Conservation (phyloP, 495 filamentous ascomycete species). For the Margaritispora aquatica region DNA sequence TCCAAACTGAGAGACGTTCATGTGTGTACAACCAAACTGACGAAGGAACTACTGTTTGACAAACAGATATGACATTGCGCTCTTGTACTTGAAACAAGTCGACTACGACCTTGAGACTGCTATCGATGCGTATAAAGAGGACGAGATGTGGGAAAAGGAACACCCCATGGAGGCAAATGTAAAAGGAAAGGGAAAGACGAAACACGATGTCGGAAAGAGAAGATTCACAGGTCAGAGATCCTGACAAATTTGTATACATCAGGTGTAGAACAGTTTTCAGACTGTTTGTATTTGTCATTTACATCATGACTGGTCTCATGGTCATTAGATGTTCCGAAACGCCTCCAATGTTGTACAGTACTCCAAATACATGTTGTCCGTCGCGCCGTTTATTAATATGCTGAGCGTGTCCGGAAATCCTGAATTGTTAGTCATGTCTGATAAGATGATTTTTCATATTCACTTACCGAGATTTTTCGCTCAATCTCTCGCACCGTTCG, state of each 20-base stretch:
- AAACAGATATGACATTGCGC: conserved; percentile 59
- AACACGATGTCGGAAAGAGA: conserved; percentile 21
- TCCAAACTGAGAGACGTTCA: background rate
- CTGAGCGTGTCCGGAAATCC: conserved; percentile 85
- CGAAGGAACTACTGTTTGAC: conserved; percentile 15
- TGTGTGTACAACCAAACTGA: conserved; percentile 9
- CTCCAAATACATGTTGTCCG: conserved; percentile 7
- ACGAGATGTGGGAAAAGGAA: conserved; percentile 65
- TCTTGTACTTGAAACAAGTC: conserved; percentile 61
- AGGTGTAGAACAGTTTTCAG: background rate
- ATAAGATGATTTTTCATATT: too few relatives aligned
- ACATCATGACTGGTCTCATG: conserved; percentile 16
- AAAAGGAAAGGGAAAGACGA: conserved; percentile 28
- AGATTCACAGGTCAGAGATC: conserved; percentile 23
- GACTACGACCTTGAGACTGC: conserved; percentile 59
- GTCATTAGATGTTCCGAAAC: conserved; percentile 7
- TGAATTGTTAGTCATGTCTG: conserved; percentile 30
- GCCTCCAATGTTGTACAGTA: conserved; percentile 18
- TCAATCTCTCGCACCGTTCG: conserved; percentile 87
- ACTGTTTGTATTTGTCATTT: conserved; percentile 14
- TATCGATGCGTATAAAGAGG: conserved; percentile 51
- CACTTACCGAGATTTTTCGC: conserved; percentile 83
- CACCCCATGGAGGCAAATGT: conserved; percentile 48
- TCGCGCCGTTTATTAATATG: conserved; percentile 56
- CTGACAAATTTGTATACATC: conserved; percentile 2